Percentiles rank a stretch among this genome's conserved stretches.
phyloP scores from a whole-genome alignment of 176 grass and related monocot genomes.

The Raddia guianensis region DNA sequence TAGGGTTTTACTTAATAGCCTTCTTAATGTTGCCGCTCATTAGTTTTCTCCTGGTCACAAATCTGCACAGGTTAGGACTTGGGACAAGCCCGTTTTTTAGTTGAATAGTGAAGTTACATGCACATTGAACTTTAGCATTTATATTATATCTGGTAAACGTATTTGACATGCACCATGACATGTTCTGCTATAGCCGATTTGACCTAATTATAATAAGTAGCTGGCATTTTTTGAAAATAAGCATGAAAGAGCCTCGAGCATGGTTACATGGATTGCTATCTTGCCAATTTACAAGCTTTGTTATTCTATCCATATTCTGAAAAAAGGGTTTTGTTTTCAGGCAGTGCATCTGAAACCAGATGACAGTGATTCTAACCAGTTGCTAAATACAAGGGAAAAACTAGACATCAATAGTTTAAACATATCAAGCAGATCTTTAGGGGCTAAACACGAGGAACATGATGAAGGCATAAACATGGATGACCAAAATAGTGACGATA shows the following conservation, averaged over 20 bases:
- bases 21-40: not conserved
- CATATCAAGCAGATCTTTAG: slow-evolving; percentile 60
- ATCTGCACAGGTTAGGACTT: not conserved
- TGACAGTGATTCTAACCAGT: slow-evolving; percentile 52
- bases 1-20: not conserved
- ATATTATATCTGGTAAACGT: slow-evolving; percentile 12
- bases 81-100: not conserved
- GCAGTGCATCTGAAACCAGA: slow-evolving; percentile 82
- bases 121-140: not conserved
- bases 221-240: not conserved
- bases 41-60: slow-evolving; percentile 1
- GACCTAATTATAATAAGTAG: not conserved
- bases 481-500: slow-evolving; percentile 62
- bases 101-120: not conserved
- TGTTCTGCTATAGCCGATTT: slow-evolving; percentile 4
- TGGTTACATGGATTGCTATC: not conserved
- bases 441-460: slow-evolving; percentile 43
- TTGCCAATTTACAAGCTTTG: not conserved
- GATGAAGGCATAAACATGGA: slow-evolving; percentile 53
- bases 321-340: slow-evolving; percentile 49
- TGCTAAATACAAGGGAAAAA: slow-evolving; percentile 50
- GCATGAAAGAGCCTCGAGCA: not conserved
- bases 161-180: slow-evolving; percentile 11
- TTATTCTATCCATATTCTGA: slow-evolving; percentile 20
- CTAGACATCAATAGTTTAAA: slow-evolving; percentile 55